Evolutionary conservation across 2,329 filamentous ascomycete species (phyloP).

Genomic region (Microcyclosporella mali): DNA sequence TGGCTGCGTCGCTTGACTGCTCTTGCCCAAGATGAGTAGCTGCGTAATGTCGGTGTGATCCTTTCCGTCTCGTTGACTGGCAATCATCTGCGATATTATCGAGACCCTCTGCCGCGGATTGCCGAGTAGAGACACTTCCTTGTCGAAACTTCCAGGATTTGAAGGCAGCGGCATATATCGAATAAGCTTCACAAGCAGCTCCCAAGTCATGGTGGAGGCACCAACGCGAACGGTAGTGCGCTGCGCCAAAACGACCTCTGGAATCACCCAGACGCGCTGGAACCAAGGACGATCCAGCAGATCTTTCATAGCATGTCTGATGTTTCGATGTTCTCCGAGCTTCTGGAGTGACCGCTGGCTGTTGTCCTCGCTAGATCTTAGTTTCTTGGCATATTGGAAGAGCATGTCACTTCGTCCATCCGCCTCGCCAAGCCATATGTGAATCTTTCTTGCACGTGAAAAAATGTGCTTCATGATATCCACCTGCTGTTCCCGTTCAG

Average conservation of each 20-base stretch:
- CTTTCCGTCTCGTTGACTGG: slow-evolving; percentile 21
- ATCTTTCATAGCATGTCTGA: slow-evolving; percentile 26
- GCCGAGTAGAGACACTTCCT: slow-evolving; percentile 24
- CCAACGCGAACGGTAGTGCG: slow-evolving; percentile 21
- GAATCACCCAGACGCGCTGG: slow-evolving; percentile 26
- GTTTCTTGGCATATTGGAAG: slow-evolving; percentile 25
- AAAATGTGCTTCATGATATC: slow-evolving; percentile 34
- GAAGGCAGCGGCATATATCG: slow-evolving; percentile 16
- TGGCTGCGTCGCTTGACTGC: slow-evolving; percentile 25
- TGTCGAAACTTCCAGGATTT: slow-evolving; percentile 22
- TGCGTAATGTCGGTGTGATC: slow-evolving; percentile 28
- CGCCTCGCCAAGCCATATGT: slow-evolving; percentile 27
- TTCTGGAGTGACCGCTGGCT: slow-evolving; percentile 14
- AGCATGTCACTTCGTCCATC: slow-evolving; percentile 24
- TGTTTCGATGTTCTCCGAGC: slow-evolving; percentile 19
- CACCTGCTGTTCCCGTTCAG: slow-evolving; percentile 31
- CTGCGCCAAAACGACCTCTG: slow-evolving; percentile 21
- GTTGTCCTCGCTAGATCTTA: slow-evolving; percentile 16
- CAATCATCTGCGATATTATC: slow-evolving; percentile 28
- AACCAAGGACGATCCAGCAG: slow-evolving; percentile 28
- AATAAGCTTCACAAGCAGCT: slow-evolving; percentile 25
- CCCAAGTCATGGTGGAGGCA: slow-evolving; percentile 7
- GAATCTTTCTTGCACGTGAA: slow-evolving; percentile 21
- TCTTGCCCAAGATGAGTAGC: slow-evolving; percentile 28
- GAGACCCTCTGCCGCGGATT: slow-evolving; percentile 28